Percentiles rank a stretch among this genome's conserved stretches.
These are phyloP conservation scores for Colletotrichum caudatum DNA, from an alignment of 2,329 filamentous ascomycete species.

Conservation along the genomic window DNA sequence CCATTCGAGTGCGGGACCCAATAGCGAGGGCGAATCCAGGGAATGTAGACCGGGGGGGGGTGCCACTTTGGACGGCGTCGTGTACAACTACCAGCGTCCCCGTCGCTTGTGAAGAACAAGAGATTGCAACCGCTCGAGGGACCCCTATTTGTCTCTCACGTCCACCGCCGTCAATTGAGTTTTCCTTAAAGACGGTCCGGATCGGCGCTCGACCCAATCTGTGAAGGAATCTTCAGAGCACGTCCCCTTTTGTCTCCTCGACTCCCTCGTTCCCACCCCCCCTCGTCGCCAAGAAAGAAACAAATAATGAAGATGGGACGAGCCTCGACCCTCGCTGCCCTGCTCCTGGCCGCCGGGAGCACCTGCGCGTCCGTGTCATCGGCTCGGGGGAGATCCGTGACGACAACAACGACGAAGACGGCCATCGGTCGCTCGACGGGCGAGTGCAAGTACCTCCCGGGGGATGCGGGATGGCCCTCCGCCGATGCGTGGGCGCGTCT, in stretches of 20 bases:
- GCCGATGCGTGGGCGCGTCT: constrained; percentile 31
- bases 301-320: constrained; percentile 18
- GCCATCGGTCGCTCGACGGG: not conserved
- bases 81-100: constrained; percentile 25
- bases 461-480: constrained; percentile 35
- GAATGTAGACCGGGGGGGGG: not conserved
- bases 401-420: no score
- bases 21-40: not conserved
- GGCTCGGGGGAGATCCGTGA: not conserved
- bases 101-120: constrained; percentile 2
- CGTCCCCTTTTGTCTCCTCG: not conserved
- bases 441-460: constrained; percentile 37
- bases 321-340: constrained; percentile 22
- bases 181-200: not conserved
- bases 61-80: constrained; percentile 21
- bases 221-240: not conserved
- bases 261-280: not conserved
- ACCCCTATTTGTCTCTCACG: not conserved
- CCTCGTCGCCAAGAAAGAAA: not conserved
- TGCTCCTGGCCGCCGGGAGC: constrained; percentile 19
- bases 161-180: not conserved
- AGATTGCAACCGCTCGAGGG: not conserved
- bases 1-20: not conserved
- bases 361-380: not conserved
- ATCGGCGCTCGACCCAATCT: not conserved